Percentiles rank a stretch among this genome's conserved stretches.
Evolutionary conservation across 768 basidiomycete species (phyloP).

Genomic region (Termitomyces titanicus): DNA sequence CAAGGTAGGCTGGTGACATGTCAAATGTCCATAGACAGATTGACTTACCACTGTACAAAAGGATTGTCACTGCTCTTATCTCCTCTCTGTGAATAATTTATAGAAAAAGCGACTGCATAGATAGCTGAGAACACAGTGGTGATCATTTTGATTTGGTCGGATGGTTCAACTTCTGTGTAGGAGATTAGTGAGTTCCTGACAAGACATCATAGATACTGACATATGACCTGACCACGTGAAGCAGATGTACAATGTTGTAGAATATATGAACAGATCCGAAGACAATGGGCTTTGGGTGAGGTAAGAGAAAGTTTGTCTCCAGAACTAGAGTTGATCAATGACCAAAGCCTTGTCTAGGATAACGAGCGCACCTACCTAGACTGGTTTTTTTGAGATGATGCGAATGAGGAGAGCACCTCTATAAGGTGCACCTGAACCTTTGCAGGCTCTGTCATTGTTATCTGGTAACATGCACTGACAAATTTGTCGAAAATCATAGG

Average conservation of each 20-base stretch:
- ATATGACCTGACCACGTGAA: conserved; percentile 44
- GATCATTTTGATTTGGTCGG: conserved; percentile 64
- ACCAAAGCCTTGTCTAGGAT: background rate
- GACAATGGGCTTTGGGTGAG: conserved; percentile 62
- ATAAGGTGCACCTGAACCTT: conserved; percentile 68
- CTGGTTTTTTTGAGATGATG: conserved; percentile 33
- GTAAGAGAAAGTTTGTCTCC: conserved; percentile 37
- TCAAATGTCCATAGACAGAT: conserved; percentile 3
- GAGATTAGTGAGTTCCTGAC: background rate
- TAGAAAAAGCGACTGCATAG: conserved; percentile 51
- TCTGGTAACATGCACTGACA: conserved; percentile 80
- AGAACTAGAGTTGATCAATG: conserved; percentile 12
- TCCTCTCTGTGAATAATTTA: conserved; percentile 62
- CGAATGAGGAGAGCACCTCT: conserved; percentile 62
- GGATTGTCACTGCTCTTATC: conserved; percentile 71
- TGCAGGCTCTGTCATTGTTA: conserved; percentile 84
- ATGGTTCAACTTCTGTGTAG: conserved; percentile 41
- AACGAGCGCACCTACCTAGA: conserved; percentile 14
- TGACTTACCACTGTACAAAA: conserved; percentile 70
- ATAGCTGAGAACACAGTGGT: conserved; percentile 61
- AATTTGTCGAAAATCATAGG: conserved; percentile 88
- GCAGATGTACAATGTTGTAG: conserved; percentile 68
- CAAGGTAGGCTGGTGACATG: conserved; percentile 6
- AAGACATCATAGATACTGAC: conserved; percentile 31
- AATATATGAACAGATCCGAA: conserved; percentile 80